Conservation (phyloP, 148 eudicot species). For the Nepenthes mirabilis region DNA sequence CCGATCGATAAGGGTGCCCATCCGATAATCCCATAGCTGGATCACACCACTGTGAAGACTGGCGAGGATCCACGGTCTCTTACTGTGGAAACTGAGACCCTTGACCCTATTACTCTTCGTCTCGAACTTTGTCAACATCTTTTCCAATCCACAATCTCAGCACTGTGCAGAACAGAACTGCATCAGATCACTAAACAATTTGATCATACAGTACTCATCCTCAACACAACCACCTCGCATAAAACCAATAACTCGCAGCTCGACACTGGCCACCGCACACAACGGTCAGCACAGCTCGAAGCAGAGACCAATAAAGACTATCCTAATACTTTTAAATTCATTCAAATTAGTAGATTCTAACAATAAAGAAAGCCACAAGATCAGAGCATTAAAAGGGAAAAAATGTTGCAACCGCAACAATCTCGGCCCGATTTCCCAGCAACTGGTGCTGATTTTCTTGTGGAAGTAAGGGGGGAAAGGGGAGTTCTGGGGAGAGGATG, state of each 20-base stretch:
- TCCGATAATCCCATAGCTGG: conserved; percentile 83
- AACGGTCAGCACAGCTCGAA: conserved; percentile 8
- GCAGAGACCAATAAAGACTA: neutral
- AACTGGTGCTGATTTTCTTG: no score
- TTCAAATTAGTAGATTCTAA: no score
- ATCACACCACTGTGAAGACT: conserved; percentile 86
- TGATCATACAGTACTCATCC: conserved; percentile 1
- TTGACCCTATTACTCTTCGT: conserved; percentile 85
- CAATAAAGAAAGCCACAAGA: no score
- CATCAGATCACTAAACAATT: conserved; percentile 3
- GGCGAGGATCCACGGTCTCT: conserved; percentile 91
- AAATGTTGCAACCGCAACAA: no score
- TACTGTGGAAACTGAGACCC: conserved; percentile 68
- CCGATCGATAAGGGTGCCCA: conserved; percentile 76
- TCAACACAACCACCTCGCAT: conserved; percentile 2
- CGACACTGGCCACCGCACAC: neutral
- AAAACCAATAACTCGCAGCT: neutral
- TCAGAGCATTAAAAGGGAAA: no score
- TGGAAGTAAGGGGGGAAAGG: no score
- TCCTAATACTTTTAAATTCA: neutral
- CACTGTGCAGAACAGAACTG: conserved; percentile 11
- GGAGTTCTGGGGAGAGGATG: no score
- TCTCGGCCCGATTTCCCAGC: no score
- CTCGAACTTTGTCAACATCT: conserved; percentile 82
- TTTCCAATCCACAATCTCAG: conserved; percentile 15